Percentiles rank a stretch among this genome's conserved stretches.
Conservation (phyloP, 345 rosid species). For the Gossypium ekmanianum region DNA sequence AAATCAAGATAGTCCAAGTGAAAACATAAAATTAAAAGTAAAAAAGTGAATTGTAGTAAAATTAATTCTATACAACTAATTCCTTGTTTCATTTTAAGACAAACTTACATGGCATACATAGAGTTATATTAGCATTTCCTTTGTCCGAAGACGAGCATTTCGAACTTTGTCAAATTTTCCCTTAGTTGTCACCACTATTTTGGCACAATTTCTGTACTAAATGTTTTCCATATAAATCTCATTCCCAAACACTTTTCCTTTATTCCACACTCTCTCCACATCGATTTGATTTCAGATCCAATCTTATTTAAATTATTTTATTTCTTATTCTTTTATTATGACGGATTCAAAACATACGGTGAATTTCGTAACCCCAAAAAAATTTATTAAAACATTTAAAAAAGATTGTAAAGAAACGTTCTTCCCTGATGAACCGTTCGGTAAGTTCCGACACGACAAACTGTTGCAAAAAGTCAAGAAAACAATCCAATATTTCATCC, state of each 20-base stretch:
- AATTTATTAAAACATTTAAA: slow-evolving; percentile 38
- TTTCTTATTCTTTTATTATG: neutral
- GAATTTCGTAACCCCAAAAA: slow-evolving; percentile 50
- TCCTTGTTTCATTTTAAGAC: too few relatives aligned
- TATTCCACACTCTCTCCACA: neutral
- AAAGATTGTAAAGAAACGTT: slow-evolving; percentile 63
- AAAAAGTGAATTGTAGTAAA: too few relatives aligned
- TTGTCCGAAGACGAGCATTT: neutral
- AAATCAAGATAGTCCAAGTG: too few relatives aligned
- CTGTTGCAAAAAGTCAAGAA: slow-evolving; percentile 24
- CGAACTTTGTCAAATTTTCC: neutral
- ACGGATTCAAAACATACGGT: slow-evolving; percentile 22
- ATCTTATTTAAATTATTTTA: neutral
- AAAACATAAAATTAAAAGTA: too few relatives aligned
- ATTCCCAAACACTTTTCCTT: neutral
- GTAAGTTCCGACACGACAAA: slow-evolving; percentile 33
- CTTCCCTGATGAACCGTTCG: slow-evolving; percentile 82
- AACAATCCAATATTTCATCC: slow-evolving; percentile 56
- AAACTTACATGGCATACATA: neutral
- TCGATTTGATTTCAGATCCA: neutral
- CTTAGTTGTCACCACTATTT: neutral
- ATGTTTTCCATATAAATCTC: neutral
- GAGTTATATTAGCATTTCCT: neutral
- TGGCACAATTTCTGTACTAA: neutral
- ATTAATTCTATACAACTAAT: too few relatives aligned